Evolutionary conservation across 805 yeast genomes (phyloP).

Genomic region (Candida orba): DNA sequence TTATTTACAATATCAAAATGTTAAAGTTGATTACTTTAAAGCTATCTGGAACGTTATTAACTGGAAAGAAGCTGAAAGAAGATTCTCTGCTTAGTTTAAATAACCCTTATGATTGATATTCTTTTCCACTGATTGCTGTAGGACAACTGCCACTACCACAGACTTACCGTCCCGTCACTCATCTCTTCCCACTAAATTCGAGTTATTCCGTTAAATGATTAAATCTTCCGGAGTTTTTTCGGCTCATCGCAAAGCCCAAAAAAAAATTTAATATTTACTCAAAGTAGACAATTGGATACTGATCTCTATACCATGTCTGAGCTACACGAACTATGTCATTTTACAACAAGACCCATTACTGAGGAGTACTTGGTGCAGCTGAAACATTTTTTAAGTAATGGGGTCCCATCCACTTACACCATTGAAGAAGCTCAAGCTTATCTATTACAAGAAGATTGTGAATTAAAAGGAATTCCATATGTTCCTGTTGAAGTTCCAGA

Average conservation of each 20-base stretch:
- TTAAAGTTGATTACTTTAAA: constrained; percentile 85
- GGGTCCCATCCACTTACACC: constrained; percentile 80
- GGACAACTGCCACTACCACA: not conserved
- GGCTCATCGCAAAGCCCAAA: constrained; percentile 2
- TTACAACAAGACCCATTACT: constrained; percentile 43
- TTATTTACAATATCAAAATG: constrained; percentile 88
- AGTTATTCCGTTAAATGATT: not conserved
- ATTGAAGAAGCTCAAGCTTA: constrained; percentile 65
- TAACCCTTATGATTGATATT: not conserved
- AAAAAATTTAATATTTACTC: too few species aligned
- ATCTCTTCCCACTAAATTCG: not conserved
- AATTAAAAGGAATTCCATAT: constrained; percentile 33
- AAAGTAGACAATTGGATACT: too few species aligned
- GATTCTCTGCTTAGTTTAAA: constrained; percentile 37
- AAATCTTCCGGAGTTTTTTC: not conserved
- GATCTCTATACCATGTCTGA: constrained; percentile 46
- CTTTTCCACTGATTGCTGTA: not conserved
- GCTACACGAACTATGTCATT: constrained; percentile 56
- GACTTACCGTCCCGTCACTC: not conserved
- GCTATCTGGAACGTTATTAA: constrained; percentile 92
- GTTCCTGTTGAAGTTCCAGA: constrained; percentile 30
- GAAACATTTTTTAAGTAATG: constrained; percentile 42
- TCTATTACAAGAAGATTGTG: constrained; percentile 6
- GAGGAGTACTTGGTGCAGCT: constrained; percentile 38
- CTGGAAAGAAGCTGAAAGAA: constrained; percentile 84